Base-by-base conservation (phyloP, 75 land plant species). In the Ceratopteris richardii region DNA sequence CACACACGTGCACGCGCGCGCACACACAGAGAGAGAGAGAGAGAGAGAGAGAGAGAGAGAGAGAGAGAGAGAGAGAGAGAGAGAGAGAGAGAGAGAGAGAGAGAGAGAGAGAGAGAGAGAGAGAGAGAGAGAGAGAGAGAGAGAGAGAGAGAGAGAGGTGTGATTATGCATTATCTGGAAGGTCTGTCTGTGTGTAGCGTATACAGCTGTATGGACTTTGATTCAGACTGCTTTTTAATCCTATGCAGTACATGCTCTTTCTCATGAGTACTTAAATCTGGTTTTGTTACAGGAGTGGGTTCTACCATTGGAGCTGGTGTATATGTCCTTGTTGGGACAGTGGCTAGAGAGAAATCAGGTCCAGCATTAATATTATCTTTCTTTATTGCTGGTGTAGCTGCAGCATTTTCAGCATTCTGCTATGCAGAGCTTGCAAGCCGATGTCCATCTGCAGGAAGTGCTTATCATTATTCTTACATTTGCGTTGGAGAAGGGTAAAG, bases 301-400 rank as follows among this genome's bases (percentile, higher is more conserved):
- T 79, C 98, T 6, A 93, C 98, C 10, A 93, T 93, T 42, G 98
- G 98, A 26, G 98, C 98, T 71, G 98, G 98, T 20, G 90, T 93
- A 2, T 93, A 93, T 66, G 94, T 93, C 44, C 85, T 93, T 53
- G 91, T 93, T 47, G 98, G 98, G 30, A 90, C 90, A 23, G 98
- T 90, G 58, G 96, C 98, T 1, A 65, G 96, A 61, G 98, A 93
- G 72, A 81, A 83, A 44, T 75, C 96, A 18, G 98, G 98, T 5
- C 98, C 98, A 1, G 78, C 96, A 18, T 84, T 93, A 51, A 64
- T 96, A 26, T n/a, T 89, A 17, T 85, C 96, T 0, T 93, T 93
- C 29, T 69, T 93, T 0, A 83, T 93, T 44, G 98, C 98, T 60
- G 98, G 98, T 25, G 78, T 93, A 57, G 96, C 98, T 37, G 87